Evolutionary conservation across 768 basidiomycete species (phyloP), one percentile per base, ranked within the genome.

Genomic region (Candolleomyces eurysporus): DNA sequence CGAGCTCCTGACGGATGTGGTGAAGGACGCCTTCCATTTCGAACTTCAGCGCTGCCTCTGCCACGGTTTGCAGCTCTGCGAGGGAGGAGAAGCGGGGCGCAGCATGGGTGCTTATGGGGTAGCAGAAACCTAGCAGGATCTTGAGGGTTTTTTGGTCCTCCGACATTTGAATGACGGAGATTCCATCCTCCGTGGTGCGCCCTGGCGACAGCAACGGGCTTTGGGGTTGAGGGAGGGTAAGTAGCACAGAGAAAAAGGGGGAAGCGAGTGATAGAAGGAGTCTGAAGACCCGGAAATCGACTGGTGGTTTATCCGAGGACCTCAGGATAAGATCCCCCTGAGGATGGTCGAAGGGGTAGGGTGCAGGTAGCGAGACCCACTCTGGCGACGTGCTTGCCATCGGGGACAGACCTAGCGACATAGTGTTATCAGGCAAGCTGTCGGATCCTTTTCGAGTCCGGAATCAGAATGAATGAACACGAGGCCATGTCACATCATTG

Each of bases 221-320:
- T 21, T 16, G 19, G 1, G 84, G 78, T 64, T 77, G 76, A 26
- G 85, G 85, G 30, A 87, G 69, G 8, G 78, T 75, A 64, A 88
- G 82, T 75, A 85, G 82, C 63, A 78, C 76, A 52, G 75, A 74
- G 64, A 88, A 88, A 68, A 88, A 80, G 5, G 82, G 76, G 10
- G 88, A 89, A 0, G 84, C 81, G 16, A 85, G 66, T 17, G 82
- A 77, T 11, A 89, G 74, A 58, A 88, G 72, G 45, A 79, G 64
- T 64, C 82, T 84, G 76, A 83, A 82, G 58, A 83, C 79, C 61
- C 77, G 77, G 71, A 86, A 87, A 70, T 79, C 75, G 57, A 76
- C 71, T 17, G 76, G 76, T 51, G 69, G 65, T 61, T 71, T 65
- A 66, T 87, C 86, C 53, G 80, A 82, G 9, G 84, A 81, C 56